Evolutionary conservation across 108 stramenopile genomes (phyloP), one percentile per base, ranked within the genome.

Genomic region (Cyclotella sp.): DNA sequence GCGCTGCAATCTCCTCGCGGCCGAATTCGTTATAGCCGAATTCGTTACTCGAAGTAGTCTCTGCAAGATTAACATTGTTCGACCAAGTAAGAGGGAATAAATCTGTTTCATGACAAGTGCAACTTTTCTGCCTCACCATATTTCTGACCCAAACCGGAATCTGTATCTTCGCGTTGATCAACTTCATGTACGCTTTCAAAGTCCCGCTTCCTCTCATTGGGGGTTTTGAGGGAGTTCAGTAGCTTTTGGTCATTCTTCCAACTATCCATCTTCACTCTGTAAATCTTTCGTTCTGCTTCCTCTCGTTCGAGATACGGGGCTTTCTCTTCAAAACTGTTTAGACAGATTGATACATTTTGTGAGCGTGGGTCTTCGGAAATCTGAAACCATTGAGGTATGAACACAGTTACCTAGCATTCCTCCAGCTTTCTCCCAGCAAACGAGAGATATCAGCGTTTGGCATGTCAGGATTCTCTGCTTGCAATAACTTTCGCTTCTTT

Each of bases 401-500:
- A 46, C 12, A 24, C 18, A 24, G 5, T 19, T 26, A 46, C 44
- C 41, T 40, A 39, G 18, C 12, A 42, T 46, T 45, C 14, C 29
- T 46, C 46, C 46, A 72, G 13, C 28, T 68, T 54, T 82, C 81
- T 2, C 81, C 81, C 14, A 82, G 30, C 57, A 82, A 55, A 11
- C 72, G 70, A 49, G 76, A 78, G 27, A 82, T 82, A 28, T 82
- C 81, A 24, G 81, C 53, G 55, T 82, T 82, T 26, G 72, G 71
- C 63, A 77, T 59, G 21, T 77, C 81, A 0, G 81, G 81, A 54
- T 78, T 79, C 11, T 84, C 83, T 1, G 46, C 39, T 39, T 79
- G 72, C 1, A 79, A 66, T 10, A 43, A 19, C 21, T 65, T 43
- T 4, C 77, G 66, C 26, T 75, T 68, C 9, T 43, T 64, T 42